Evolutionary conservation across 495 filamentous ascomycete genomes (phyloP).

Genomic region (Aspergillus panamensis): DNA sequence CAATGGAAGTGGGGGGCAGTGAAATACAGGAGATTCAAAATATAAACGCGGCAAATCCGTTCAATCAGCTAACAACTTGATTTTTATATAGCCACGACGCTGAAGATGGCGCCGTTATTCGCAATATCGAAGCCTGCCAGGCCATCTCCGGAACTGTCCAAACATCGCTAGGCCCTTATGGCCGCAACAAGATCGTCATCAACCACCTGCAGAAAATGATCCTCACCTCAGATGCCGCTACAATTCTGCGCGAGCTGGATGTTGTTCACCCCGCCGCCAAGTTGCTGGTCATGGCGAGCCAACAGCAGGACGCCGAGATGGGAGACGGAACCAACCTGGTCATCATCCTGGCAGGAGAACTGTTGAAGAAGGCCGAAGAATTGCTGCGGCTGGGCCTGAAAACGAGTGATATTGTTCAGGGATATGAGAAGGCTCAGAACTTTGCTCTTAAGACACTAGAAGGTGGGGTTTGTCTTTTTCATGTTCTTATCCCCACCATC

Average conservation of each 20-base stretch:
- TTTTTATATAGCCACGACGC: constrained; percentile 72
- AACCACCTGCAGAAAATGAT: constrained; percentile 99
- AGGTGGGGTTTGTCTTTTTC: constrained; percentile 45
- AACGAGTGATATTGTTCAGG: constrained; percentile 91
- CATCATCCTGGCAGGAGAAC: constrained; percentile 91
- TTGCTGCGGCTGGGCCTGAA: constrained; percentile 92
- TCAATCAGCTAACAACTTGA: constrained; percentile 16
- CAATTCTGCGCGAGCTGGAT: constrained; percentile 94
- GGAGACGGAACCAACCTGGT: constrained; percentile 98
- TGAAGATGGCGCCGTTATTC: constrained; percentile 97
- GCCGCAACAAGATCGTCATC: constrained; percentile 99
- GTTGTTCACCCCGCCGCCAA: constrained; percentile 98
- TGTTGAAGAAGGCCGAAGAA: constrained; percentile 96
- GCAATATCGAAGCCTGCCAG: constrained; percentile 98
- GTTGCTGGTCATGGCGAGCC: constrained; percentile 97
- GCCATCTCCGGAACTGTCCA: constrained; percentile 94
- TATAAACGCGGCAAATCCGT: neutral
- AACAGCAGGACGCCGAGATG: constrained; percentile 99
- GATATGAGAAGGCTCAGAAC: constrained; percentile 90
- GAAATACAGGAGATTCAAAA: neutral
- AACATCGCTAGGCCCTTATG: constrained; percentile 94
- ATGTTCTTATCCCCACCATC: neutral
- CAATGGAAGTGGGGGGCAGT: neutral
- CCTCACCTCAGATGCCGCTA: constrained; percentile 94
- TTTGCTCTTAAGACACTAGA: constrained; percentile 82